These are phyloP conservation scores for Trichoderma endophyticum DNA, from an alignment of 2,329 filamentous ascomycete species.

Conservation along the genomic window DNA sequence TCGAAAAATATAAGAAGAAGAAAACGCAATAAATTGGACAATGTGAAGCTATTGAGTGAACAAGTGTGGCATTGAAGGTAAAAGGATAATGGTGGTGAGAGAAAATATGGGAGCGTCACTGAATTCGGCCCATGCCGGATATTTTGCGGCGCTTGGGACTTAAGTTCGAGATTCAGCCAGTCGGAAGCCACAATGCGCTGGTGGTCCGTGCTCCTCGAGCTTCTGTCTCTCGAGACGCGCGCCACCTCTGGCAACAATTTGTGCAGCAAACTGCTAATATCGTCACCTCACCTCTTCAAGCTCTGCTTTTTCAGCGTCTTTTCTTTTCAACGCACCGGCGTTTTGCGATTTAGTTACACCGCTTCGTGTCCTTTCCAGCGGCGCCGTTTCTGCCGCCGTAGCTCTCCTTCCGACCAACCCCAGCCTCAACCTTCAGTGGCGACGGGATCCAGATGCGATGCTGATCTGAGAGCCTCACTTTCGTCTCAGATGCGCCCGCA, in stretches of 20 bases:
- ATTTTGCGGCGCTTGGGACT: neutral
- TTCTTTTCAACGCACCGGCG: neutral
- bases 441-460: constrained; percentile 13
- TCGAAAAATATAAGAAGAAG: neutral
- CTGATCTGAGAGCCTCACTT: constrained; percentile 16
- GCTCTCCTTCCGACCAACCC: neutral
- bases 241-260: constrained; percentile 4
- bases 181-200: neutral
- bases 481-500: constrained; percentile 16
- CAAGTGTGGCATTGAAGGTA: neutral
- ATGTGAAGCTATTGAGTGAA: neutral
- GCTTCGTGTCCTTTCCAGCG: neutral
- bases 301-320: neutral
- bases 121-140: neutral
- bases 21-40: neutral
- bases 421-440: neutral
- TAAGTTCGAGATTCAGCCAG: neutral
- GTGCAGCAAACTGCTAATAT: neutral
- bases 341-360: neutral
- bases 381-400: neutral
- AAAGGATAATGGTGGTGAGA: neutral
- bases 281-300: neutral
- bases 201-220: constrained; percentile 19
- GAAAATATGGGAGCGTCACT: neutral
- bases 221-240: constrained; percentile 19